A percentile compares a stretch with the other conserved stretches of the same genome.
phyloP scores from a whole-genome alignment of 805 yeast genomes.

The Yueomyces sinensis region DNA sequence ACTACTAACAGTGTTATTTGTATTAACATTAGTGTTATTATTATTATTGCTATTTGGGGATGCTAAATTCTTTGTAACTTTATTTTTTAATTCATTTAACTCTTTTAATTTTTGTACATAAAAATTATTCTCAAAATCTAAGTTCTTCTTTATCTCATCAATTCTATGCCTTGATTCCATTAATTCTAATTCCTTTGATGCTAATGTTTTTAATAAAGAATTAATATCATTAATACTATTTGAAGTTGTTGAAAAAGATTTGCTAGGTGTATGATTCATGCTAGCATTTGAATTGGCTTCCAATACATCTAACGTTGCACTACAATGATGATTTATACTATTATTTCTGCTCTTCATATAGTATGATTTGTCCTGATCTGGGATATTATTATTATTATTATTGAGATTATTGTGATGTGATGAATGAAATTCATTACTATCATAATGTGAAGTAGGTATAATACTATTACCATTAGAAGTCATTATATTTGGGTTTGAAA shows the following conservation, averaged over 20 bases:
- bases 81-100: slow-evolving; percentile 21
- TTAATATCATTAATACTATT: slow-evolving; percentile 39
- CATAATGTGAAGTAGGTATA: too few relatives aligned
- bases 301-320: too few relatives aligned
- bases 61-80: slow-evolving; percentile 18
- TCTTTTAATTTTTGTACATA: slow-evolving; percentile 30
- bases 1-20: background rate
- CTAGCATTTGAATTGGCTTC: too few relatives aligned
- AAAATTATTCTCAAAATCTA: slow-evolving; percentile 37
- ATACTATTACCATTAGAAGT: background rate
- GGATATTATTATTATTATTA: too few relatives aligned
- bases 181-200: slow-evolving; percentile 55
- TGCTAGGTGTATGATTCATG: too few relatives aligned
- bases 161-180: slow-evolving; percentile 50
- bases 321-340: too few relatives aligned
- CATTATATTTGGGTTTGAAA: background rate
- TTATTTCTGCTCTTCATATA: background rate
- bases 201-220: slow-evolving; percentile 44
- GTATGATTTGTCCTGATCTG: too few relatives aligned
- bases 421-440: too few relatives aligned
- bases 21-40: background rate
- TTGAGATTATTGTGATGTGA: too few relatives aligned
- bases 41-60: background rate
- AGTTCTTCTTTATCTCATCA: slow-evolving; percentile 31
- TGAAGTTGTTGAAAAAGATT: too few relatives aligned